Evolutionary conservation across 768 basidiomycete genomes (phyloP), one percentile per base, ranked within the genome.

Genomic region (Rhodotorula diobovata): DNA sequence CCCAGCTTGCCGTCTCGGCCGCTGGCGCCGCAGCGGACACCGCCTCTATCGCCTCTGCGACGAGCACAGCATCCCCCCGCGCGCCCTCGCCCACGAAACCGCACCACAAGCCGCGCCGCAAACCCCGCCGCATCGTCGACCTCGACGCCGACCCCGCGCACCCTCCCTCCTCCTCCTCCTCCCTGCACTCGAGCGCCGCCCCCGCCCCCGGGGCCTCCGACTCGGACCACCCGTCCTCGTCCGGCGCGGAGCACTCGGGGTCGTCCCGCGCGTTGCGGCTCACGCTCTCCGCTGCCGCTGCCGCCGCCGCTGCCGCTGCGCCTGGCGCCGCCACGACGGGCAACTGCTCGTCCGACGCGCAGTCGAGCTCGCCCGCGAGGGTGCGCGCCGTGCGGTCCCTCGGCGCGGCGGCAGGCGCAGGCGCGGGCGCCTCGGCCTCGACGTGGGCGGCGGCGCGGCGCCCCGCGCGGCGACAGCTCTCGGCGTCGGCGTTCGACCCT

Each of bases 121-220:
- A 85, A 80, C 81, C 82, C 61, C 90, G 87, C 77, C 87, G 91
- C 25, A 88, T 93, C 64, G 91, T 93, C 32, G 87, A 91, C 74
- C 82, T 93, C 64, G 87, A 88, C 75, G 85, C 81, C 5, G 65
- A 58, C 16, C 54, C 63, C 0, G 41, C 62, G 9, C 28, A 15
- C 51, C 20, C n/a, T 83, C 82, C 43, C 79, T 14, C 32, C 25
- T n/a, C 46, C 0, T 6, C 61, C 32, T 50, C 61, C 35, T n/a
- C 35, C 11, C 41, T 53, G n/a, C n/a, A n/a, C n/a, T n/a, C n/a
- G n/a, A n/a, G n/a, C n/a, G n/a, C n/a, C 21, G n/a, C n/a, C n/a
- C 50, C 28, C 25, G 11, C n/a, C 12, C 28, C 2, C 5, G n/a
- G 9, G n/a, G 48, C 7, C 30, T 45, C 43, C 11, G 56, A 51